These are phyloP conservation scores for Fusarium odoratissimum DNA, from an alignment of 2,329 filamentous ascomycete genomes.

Conservation along the genomic window DNA sequence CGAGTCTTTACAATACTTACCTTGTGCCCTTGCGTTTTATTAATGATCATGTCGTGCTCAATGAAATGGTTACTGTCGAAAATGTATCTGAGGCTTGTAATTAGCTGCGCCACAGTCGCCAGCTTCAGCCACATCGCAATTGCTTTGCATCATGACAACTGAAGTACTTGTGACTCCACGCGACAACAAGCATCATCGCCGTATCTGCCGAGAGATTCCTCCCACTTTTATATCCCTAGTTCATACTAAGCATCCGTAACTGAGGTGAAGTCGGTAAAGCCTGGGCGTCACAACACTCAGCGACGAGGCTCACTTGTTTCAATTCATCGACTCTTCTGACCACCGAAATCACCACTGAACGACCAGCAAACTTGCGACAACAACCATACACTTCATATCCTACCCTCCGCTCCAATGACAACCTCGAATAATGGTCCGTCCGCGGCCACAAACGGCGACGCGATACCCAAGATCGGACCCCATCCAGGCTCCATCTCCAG, in stretches of 20 bases:
- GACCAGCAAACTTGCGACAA: background rate
- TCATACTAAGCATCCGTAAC: background rate
- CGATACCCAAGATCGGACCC: slow-evolving; percentile 50
- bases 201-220: background rate
- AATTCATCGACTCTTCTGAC: background rate
- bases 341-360: background rate
- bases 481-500: slow-evolving; percentile 62
- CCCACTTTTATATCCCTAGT: background rate
- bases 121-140: slow-evolving; percentile 32
- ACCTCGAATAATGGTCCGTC: slow-evolving; percentile 16
- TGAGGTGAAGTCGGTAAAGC: background rate
- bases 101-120: slow-evolving; percentile 4
- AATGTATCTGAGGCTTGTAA: slow-evolving; percentile 4
- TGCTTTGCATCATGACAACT: background rate
- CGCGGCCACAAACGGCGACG: slow-evolving; percentile 34
- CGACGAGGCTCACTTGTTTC: background rate
- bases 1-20: fast-evolving
- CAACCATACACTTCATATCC: background rate
- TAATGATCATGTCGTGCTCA: background rate
- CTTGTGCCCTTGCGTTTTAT: fast-evolving
- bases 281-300: too few relatives aligned
- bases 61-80: background rate
- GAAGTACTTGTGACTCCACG: background rate
- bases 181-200: background rate
- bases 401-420: slow-evolving; percentile 11